These are phyloP conservation scores for Chaetomium sp. DNA, from an alignment of 2,329 filamentous ascomycete genomes.

Conservation along the genomic window DNA sequence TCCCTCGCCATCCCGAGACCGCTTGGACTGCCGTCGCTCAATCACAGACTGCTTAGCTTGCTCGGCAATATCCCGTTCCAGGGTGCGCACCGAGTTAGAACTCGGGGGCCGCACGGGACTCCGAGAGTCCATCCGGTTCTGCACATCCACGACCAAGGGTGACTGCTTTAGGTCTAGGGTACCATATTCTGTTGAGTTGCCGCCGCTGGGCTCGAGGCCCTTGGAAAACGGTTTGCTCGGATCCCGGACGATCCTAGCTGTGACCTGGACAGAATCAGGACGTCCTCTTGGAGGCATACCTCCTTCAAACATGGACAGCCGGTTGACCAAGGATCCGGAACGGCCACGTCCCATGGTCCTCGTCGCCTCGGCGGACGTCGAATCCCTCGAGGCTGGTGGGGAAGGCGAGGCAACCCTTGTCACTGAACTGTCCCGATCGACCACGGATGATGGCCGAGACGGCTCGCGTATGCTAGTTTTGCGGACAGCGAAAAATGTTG, in stretches of 20 bases:
- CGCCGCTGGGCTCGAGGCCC: constrained; percentile 35
- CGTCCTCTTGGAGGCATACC: constrained; percentile 39
- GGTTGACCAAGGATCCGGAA: constrained; percentile 49
- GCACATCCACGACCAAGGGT: constrained; percentile 52
- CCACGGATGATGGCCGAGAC: constrained; percentile 40
- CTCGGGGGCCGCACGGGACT: constrained; percentile 26
- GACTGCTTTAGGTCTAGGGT: constrained; percentile 52
- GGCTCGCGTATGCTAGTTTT: constrained; percentile 37
- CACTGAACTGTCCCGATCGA: constrained; percentile 38
- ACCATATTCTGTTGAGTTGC: constrained; percentile 36
- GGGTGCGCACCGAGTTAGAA: constrained; percentile 21
- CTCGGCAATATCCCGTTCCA: constrained; percentile 15
- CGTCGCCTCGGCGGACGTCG: constrained; percentile 40
- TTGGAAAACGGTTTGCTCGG: constrained; percentile 38
- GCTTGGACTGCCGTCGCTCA: constrained; percentile 42
- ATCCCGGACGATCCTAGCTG: constrained; percentile 73
- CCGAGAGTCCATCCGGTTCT: constrained; percentile 33
- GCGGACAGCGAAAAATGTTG: constrained; percentile 55
- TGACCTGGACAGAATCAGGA: constrained; percentile 80
- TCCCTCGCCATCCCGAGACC: constrained; percentile 29
- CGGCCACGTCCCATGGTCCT: constrained; percentile 36
- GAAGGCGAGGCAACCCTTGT: constrained; percentile 31
- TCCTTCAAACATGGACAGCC: constrained; percentile 50
- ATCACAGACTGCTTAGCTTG: constrained; percentile 38
- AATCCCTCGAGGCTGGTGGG: constrained; percentile 38